Base-by-base conservation (phyloP, 2,329 filamentous ascomycete genomes). In the Macroventuria anomochaeta region DNA sequence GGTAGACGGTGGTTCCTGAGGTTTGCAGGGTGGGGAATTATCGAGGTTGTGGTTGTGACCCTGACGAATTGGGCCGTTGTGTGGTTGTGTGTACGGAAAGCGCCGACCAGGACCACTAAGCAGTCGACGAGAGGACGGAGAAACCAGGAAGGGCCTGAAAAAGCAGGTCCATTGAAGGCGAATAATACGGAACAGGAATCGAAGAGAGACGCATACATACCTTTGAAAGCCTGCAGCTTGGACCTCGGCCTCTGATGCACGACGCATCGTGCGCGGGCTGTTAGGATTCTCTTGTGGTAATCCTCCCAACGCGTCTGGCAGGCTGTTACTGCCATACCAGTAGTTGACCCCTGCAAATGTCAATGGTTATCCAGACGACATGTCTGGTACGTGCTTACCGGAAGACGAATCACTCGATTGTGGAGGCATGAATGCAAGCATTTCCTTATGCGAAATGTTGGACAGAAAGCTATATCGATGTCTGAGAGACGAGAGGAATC, bases 371-470 rank as follows among this genome's bases (percentile, higher is more conserved):
- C 20, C 43, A 39, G 17, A 39, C 32, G 29, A n/a, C 49, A 18
- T 21, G 21, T 17, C 38, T 51, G 41, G 13, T 36, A 47, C 49
- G 46, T 46, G 40, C 61, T 58, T 62, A 74, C 71, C 67, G 55
- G 69, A 67, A 54, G 69, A 68, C 42, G 69, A 67, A 51, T 71
- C 69, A 57, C 65, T 61, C 34, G 68, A 62, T 62, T 69, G 68
- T 57, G 69, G 59, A 70, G 69, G 66, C 71, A 73, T 74, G 68
- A 70, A 62, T 64, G 68, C 70, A 53, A 73, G 63, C 71, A 74
- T 74, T 54, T 68, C 67, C 69, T 57, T 60, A 53, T 37, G 58
- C 40, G 53, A 57, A 50, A 41, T 21, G 57, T 55, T 60, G 58
- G 57, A 55, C 46, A 53, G 57, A 60, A 55, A 53, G 49, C 52